Evolutionary conservation across 2,329 filamentous ascomycete species (phyloP), one percentile per base, ranked within the genome.

Genomic region (Alternaria incomplexa): DNA sequence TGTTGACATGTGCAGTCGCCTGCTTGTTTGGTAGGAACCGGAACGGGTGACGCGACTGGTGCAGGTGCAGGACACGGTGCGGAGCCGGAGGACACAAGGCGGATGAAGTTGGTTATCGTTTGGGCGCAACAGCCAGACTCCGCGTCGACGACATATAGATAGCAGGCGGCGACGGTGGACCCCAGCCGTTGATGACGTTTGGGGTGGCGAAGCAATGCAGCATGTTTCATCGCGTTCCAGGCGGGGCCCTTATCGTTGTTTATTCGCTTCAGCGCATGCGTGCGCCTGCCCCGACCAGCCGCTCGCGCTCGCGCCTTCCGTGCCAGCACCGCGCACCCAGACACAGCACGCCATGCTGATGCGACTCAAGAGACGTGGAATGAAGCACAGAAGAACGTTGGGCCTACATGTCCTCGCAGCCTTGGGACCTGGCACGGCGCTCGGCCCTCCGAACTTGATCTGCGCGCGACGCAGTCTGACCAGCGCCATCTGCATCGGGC

Each of bases 391-490:
- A 40, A 40, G 15, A n/a, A 40, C 36, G 36, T 25, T 10, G 30
- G 48, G 28, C 28, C 10, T 32, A 5, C 40, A 32, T 23, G n/a
- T 47, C 13, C 28, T 44, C 25, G 53, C 53, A 25, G 46, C 23
- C 28, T 51, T 51, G 40, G 10, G 44, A 6, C 30, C n/a, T 22
- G 28, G 23, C 44, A 26, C 56, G 40, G 20, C 63, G 61, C 58
- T 58, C n/a, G 56, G 61, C 36, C 63, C 43, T 28, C 56, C 63
- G 70, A 70, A 70, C 68, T 61, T 61, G 70, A 72, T 72, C 70
- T 67, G 65, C 67, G 62, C 57, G 36, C 55, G 52, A 36, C 47
- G 53, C 40, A 63, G 47, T 54, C 65, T 63, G 28, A 56, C 56
- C 47, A 30, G 26, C 52, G 47, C 56, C 53, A 52, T 47, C 48